A percentile compares a stretch with the other conserved stretches of the same genome.
Evolutionary conservation across 257 asterid genomes (phyloP).

Genomic region (Scutellaria barbata): DNA sequence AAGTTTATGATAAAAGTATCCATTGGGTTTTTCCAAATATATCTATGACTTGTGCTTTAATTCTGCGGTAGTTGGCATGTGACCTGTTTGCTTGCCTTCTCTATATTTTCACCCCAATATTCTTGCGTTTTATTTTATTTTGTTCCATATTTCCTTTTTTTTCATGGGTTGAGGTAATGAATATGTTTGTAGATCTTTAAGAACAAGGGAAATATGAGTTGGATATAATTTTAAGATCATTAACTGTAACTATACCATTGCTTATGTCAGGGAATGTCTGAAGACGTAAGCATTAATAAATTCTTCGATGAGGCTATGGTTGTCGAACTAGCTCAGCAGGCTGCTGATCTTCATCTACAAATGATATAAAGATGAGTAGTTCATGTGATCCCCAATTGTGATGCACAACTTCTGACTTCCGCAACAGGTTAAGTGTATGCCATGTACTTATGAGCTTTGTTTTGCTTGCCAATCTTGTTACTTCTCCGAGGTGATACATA

Average conservation of each 20-base stretch:
- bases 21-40: not conserved
- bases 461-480: not conserved
- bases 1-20: not conserved
- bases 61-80: not conserved
- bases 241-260: conserved; percentile 1
- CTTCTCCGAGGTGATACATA: not conserved
- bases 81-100: not conserved
- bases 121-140: not conserved
- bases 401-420: not conserved
- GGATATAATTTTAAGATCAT: not conserved
- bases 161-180: not conserved
- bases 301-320: conserved; percentile 97
- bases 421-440: not conserved
- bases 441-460: not conserved
- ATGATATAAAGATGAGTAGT: conserved; percentile 46
- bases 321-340: conserved; percentile 93
- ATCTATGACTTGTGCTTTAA: not conserved
- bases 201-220: not conserved
- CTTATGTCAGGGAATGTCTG: conserved; percentile 86
- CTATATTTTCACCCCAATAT: not conserved
- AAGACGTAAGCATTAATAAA: conserved; percentile 88
- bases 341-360: conserved; percentile 87
- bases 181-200: not conserved
- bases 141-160: not conserved
- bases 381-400: not conserved